phyloP scores from a whole-genome alignment of 257 asterid species.

The Scutellaria baicalensis region DNA sequence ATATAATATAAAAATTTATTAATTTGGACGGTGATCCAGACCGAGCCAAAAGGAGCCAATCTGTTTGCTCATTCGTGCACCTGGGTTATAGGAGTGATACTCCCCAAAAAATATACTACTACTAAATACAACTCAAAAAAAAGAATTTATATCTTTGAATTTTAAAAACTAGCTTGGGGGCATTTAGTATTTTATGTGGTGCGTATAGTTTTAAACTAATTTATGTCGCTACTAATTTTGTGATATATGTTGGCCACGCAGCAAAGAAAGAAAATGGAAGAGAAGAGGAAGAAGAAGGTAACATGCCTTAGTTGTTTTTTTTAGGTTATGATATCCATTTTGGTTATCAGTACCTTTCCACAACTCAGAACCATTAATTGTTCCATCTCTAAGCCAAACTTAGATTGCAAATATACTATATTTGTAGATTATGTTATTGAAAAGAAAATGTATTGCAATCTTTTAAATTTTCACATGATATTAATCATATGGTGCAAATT shows the following conservation, averaged over 20 bases:
- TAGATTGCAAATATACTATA: background rate
- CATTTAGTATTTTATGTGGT: too few species aligned
- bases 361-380: background rate
- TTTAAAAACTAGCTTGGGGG: too few species aligned
- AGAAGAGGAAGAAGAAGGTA: slow-evolving; percentile 1
- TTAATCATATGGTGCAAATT: too few species aligned
- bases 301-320: slow-evolving; percentile 27
- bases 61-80: too few species aligned
- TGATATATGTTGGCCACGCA: background rate
- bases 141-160: too few species aligned
- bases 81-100: too few species aligned
- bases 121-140: too few species aligned
- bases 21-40: too few species aligned
- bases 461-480: background rate
- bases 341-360: background rate
- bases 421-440: background rate
- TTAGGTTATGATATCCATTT: slow-evolving; percentile 11
- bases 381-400: background rate
- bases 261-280: background rate
- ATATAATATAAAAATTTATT: too few species aligned
- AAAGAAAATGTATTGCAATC: background rate
- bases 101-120: too few species aligned
- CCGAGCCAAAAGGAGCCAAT: too few species aligned
- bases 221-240: background rate
- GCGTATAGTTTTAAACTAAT: too few species aligned